phyloP scores from a whole-genome alignment of 768 basidiomycete species.

The Russula foetens region DNA sequence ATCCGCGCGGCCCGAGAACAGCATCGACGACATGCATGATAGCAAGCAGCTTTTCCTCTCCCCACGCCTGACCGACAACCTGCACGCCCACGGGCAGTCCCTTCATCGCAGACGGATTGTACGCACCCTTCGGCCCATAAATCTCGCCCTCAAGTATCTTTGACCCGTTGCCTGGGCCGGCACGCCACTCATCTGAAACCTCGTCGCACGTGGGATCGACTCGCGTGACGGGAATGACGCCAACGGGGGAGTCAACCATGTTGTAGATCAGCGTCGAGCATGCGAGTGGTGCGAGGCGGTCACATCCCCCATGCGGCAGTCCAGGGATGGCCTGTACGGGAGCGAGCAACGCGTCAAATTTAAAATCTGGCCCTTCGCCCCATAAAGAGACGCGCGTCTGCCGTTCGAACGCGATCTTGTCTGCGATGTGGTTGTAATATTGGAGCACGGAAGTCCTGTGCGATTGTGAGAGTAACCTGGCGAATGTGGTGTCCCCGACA shows the following conservation, averaged over 20 bases:
- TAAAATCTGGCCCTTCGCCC: constrained; percentile 17
- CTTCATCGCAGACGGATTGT: constrained; percentile 58
- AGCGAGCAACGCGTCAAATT: constrained; percentile 27
- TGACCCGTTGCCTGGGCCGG: constrained; percentile 45
- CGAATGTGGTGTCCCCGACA: constrained; percentile 10
- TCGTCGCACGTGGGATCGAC: constrained; percentile 31
- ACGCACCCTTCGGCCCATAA: constrained; percentile 42
- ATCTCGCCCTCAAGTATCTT: constrained; percentile 49
- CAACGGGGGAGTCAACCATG: constrained; percentile 35
- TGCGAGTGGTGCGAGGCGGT: constrained; percentile 20
- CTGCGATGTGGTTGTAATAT: constrained; percentile 8
- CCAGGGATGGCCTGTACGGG: constrained; percentile 33
- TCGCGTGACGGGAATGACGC: constrained; percentile 35
- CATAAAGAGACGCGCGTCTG: constrained; percentile 25
- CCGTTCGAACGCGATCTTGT: constrained; percentile 3
- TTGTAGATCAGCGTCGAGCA: constrained; percentile 33
- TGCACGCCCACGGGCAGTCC: constrained; percentile 84
- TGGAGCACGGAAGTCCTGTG: constrained; percentile 1
- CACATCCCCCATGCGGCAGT: constrained; percentile 21
- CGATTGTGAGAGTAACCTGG: constrained; percentile 2
- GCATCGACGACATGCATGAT: constrained; percentile 75
- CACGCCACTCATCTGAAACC: constrained; percentile 52
- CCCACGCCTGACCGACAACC: constrained; percentile 68
- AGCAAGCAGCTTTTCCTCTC: constrained; percentile 74
- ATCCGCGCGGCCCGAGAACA: constrained; percentile 57